phyloP scores from a whole-genome alignment of 306 rosid species.

The Rubus parviflorus region DNA sequence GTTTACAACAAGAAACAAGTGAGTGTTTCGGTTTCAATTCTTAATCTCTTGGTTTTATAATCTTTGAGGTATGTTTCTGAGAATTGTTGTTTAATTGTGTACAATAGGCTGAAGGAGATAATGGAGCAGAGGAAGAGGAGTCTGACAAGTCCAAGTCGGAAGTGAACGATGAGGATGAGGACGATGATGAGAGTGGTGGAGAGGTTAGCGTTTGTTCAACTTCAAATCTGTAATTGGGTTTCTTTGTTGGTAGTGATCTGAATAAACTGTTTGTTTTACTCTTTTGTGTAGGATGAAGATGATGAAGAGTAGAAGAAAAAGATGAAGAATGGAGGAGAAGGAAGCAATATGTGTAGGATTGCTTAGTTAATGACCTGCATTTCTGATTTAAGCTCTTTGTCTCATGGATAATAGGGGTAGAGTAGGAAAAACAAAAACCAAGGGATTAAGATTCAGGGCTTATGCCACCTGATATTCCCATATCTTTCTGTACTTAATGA shows the following conservation, averaged over 20 bases:
- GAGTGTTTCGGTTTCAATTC: not conserved
- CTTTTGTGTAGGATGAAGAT: constrained; percentile 50
- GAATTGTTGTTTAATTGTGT: not conserved
- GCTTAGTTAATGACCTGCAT: constrained; percentile 32
- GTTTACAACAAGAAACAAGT: constrained; percentile 70
- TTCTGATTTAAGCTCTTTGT: constrained; percentile 21
- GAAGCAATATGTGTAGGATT: constrained; percentile 23
- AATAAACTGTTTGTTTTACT: not conserved
- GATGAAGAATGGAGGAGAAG: not conserved
- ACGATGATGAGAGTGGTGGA: constrained; percentile 57
- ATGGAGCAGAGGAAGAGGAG: constrained; percentile 68
- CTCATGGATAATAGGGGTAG: constrained; percentile 29
- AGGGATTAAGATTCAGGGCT: constrained; percentile 12
- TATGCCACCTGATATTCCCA: not conserved
- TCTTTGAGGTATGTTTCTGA: not conserved
- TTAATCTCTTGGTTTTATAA: not conserved
- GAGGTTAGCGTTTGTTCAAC: constrained; percentile 22
- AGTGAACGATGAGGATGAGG: constrained; percentile 80
- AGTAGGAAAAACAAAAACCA: constrained; percentile 23
- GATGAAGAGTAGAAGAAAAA: constrained; percentile 29
- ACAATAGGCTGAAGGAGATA: constrained; percentile 59
- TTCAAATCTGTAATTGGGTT: not conserved
- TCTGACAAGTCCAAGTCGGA: constrained; percentile 91
- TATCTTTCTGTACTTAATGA: constrained; percentile 19
- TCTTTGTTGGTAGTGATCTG: too few species aligned